These are phyloP conservation scores for Clonostachys rosea DNA, from an alignment of 2,329 filamentous ascomycete genomes.

Conservation along the genomic window DNA sequence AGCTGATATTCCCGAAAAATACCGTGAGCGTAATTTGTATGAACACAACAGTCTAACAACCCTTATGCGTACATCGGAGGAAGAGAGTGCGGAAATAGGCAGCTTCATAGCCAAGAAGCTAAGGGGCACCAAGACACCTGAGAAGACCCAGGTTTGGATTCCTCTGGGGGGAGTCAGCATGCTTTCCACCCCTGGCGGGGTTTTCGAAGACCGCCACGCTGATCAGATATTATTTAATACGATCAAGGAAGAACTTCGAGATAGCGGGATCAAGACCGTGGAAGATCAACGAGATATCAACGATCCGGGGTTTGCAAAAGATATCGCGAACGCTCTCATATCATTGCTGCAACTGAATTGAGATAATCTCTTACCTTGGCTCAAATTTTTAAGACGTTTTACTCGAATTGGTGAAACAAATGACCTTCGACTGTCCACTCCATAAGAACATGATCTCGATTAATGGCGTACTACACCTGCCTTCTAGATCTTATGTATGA, in stretches of 20 bases:
- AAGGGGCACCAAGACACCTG: constrained; percentile 25
- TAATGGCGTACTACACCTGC: too few relatives aligned
- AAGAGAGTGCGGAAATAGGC: constrained; percentile 53
- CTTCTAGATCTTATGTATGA: too few relatives aligned
- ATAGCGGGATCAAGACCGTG: constrained; percentile 40
- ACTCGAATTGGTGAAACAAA: too few relatives aligned
- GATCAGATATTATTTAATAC: constrained; percentile 47
- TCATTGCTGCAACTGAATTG: not conserved
- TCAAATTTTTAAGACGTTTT: too few relatives aligned
- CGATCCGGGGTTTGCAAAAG: constrained; percentile 41
- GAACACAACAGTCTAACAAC: constrained; percentile 65
- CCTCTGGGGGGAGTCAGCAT: constrained; percentile 58
- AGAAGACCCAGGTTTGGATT: constrained; percentile 49
- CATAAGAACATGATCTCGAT: too few relatives aligned
- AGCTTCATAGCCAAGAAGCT: constrained; percentile 51
- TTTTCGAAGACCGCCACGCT: constrained; percentile 42
- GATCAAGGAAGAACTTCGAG: constrained; percentile 41
- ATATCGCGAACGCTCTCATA: constrained; percentile 36
- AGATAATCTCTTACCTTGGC: too few relatives aligned
- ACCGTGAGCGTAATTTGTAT: constrained; percentile 44
- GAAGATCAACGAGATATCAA: constrained; percentile 49
- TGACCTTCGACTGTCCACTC: too few relatives aligned
- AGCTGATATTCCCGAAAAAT: constrained; percentile 50
- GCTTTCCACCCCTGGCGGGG: constrained; percentile 45
- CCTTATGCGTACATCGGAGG: constrained; percentile 56